Evolutionary conservation across 495 filamentous ascomycete genomes (phyloP), one percentile per base, ranked within the genome.

Genomic region (Paragyromitra xinjiangensis): DNA sequence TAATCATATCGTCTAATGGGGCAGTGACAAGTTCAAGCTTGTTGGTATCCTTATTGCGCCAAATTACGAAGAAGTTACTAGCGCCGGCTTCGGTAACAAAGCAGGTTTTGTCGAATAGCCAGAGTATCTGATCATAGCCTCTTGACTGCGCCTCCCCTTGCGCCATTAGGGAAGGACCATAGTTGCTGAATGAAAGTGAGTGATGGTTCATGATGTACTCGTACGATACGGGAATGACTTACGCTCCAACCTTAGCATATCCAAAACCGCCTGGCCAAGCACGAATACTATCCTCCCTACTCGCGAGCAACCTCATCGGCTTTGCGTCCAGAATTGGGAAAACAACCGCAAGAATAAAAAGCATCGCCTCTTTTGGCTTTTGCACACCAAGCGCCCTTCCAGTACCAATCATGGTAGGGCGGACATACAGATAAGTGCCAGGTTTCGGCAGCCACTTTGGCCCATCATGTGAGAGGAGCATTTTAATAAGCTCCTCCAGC

Each of bases 201-300:
- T 80, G 48, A 80, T 65, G 37, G 75, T 50, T 3, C 34, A 65
- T 78, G 71, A 77, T 45, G 55, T 56, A 26, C 39, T 24, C 59
- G 14, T 59, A 45, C 42, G 45, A 29, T 0, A 11, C 50, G 14
- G 24, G 29, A 44, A 55, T 58, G 45, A 75, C 78, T 80, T 45
- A 80, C 78, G 94, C 94, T 59, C 93, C 93, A 11, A 97, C 89
- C 85, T 97, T 97, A 62, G 93, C 93, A 78, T 90, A 93, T 0
- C 94, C 94, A 81, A 95, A 95, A 37, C 94, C 94, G 50, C 94
- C 94, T 37, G 94, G 94, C 94, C 94, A 97, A 16, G 94, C 94
- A 58, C 94, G 90, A 69, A 95, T 88, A 83, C 89, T 91, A 82
- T 95, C 91, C 61, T 93, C 90, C 50, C 86, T 84, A 55, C 89